Conservation (phyloP, 2,329 filamentous ascomycete species). For the Aspergillus neoniger region DNA sequence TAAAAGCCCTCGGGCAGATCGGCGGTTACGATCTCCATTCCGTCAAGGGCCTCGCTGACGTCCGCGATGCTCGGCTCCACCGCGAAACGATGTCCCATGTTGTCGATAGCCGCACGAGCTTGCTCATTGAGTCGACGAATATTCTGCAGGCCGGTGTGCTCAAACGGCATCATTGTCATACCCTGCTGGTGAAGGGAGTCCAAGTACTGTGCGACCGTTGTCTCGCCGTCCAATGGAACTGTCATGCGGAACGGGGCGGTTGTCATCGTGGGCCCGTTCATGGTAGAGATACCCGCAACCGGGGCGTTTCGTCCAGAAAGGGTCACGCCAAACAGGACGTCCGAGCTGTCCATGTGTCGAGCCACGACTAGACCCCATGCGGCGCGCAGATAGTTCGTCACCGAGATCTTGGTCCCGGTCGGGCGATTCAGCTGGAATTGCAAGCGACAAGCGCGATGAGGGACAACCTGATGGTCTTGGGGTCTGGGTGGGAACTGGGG, state of each 20-base stretch:
- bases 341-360: constrained; percentile 40
- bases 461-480: not conserved
- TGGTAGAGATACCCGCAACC: constrained; percentile 44
- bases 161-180: not conserved
- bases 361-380: constrained; percentile 47
- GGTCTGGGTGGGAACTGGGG: not conserved
- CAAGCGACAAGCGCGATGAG: not conserved
- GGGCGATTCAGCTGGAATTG: not conserved
- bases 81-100: not conserved
- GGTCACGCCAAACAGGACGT: constrained; percentile 48
- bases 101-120: not conserved
- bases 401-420: not conserved
- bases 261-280: constrained; percentile 26
- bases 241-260: constrained; percentile 19
- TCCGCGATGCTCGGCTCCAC: not conserved
- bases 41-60: not conserved
- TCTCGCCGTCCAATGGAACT: not conserved
- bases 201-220: not conserved
- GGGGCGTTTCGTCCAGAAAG: constrained; percentile 46
- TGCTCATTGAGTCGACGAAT: not conserved
- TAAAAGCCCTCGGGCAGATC: not conserved
- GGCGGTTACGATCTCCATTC: not conserved
- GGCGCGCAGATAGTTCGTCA: constrained; percentile 32
- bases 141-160: not conserved
- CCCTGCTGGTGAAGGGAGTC: not conserved